Conservation (phyloP, 31 red algal genomes). For the Odonthalia washingtoniensis region DNA sequence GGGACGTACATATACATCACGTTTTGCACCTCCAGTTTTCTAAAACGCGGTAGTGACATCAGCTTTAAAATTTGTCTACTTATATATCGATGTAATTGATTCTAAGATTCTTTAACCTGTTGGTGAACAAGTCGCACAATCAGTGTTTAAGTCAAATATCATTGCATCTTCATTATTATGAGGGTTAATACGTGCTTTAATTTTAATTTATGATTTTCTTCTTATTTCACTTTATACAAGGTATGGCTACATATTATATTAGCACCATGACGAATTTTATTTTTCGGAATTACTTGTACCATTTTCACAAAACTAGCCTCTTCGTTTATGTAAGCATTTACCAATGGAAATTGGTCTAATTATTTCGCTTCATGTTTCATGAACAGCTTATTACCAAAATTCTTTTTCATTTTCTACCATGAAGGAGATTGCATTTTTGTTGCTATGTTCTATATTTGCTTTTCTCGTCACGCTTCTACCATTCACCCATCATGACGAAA, state of each 20-base stretch:
- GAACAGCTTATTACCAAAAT: background rate
- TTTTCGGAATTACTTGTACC: background rate
- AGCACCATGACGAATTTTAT: background rate
- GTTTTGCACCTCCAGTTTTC: background rate
- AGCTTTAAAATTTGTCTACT: background rate
- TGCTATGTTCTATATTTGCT: no score
- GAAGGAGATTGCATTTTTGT: no score
- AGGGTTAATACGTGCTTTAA: background rate
- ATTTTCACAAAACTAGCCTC: background rate
- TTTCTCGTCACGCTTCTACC: no score
- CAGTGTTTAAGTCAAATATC: background rate
- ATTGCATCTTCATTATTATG: background rate
- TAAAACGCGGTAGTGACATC: background rate
- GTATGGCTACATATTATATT: background rate
- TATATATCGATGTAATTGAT: background rate
- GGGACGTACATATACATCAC: conserved; percentile 11
- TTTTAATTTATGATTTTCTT: no score
- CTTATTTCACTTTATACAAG: no score
- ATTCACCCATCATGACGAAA: no score
- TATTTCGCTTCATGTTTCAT: background rate
- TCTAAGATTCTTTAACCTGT: background rate
- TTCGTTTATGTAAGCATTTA: background rate
- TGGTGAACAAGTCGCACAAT: background rate
- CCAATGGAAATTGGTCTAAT: background rate
- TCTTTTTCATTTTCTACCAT: no score